Evolutionary conservation across 257 asterid species (phyloP).

Genomic region (Linderniella brevidens): DNA sequence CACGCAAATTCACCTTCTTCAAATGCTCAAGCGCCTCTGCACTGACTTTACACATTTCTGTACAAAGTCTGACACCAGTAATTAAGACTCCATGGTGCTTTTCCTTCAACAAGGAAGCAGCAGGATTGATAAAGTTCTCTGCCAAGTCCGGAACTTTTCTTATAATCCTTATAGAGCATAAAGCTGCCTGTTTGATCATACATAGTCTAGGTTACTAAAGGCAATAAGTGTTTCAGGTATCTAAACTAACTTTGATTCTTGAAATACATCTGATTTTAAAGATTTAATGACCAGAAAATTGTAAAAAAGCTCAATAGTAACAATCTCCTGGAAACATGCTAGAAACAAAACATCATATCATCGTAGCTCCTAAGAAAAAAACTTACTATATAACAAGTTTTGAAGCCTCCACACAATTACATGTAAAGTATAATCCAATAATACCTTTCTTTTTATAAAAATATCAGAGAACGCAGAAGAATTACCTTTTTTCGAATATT

Average conservation of each 20-base stretch:
- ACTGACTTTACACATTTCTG: slow-evolving; percentile 74
- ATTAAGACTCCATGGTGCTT: slow-evolving; percentile 93
- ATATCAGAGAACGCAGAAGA: slow-evolving; percentile 9
- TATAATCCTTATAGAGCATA: slow-evolving; percentile 87
- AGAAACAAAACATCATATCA: too few species aligned
- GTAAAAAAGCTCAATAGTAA: too few species aligned
- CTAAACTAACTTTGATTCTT: too few species aligned
- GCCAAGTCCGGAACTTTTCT: slow-evolving; percentile 96
- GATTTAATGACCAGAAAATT: too few species aligned
- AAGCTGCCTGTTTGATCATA: slow-evolving; percentile 55
- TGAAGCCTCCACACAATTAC: too few species aligned
- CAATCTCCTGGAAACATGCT: too few species aligned
- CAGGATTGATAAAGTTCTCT: slow-evolving; percentile 70
- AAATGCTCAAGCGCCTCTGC: slow-evolving; percentile 80
- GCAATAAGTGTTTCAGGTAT: too few species aligned
- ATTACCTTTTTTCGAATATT: slow-evolving; percentile 89
- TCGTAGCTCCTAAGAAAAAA: too few species aligned
- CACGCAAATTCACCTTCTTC: slow-evolving; percentile 38
- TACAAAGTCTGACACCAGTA: slow-evolving; percentile 85
- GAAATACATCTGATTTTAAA: too few species aligned
- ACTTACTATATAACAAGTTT: too few species aligned
- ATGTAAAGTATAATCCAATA: too few species aligned
- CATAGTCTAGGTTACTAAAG: too few species aligned
- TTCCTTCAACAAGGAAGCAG: slow-evolving; percentile 77
- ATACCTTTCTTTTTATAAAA: not conserved